Evolutionary conservation across 768 basidiomycete genomes (phyloP), one percentile per base, ranked within the genome.

Genomic region (Boletales sp.): DNA sequence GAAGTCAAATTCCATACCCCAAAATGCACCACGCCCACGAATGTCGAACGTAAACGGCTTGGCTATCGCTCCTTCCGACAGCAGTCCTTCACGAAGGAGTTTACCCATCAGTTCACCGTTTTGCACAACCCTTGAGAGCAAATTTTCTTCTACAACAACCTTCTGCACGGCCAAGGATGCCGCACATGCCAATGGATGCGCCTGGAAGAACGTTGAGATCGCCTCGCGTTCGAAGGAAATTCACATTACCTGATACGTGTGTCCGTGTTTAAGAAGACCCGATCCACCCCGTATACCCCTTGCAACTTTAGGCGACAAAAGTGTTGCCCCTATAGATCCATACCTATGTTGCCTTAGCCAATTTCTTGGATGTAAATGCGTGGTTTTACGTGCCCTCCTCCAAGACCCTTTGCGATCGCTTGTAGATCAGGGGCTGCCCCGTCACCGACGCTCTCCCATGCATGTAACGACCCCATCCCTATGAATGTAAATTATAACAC

Each of bases 401-500:
- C 91, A 8, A 94, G 79, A 13, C 92, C 90, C 66, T 95, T 94
- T 1, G 91, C 93, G 30, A 94, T 76, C 8, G 89, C 87, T 68
- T 94, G 91, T 30, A 94, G 75, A 68, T 94, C 92, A 36, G 93
- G 92, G 14, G 81, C 70, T 34, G 75, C 80, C 21, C 83, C 84
- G 58, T 92, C 89, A 33, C 88, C 89, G 56, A 83, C 84, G 37
- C 81, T 86, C 61, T 94, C 77, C 92, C 91, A 94, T 17, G 81
- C 87, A 61, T 94, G 92, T 39, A 90, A 61, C 8, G 87, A 89
- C 3, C 92, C 92, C 83, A 93, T 89, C 28, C 90, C 87, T 90
- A 54, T 19, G 8, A 39, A 31, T 45, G 36, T 11, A 8, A 12
- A 37, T 46, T 28, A 45, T 41, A 44, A 33, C n/a, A 33, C n/a